Conservation (phyloP, 441 rosid genomes). For the Rhodomyrtus psidioides region DNA sequence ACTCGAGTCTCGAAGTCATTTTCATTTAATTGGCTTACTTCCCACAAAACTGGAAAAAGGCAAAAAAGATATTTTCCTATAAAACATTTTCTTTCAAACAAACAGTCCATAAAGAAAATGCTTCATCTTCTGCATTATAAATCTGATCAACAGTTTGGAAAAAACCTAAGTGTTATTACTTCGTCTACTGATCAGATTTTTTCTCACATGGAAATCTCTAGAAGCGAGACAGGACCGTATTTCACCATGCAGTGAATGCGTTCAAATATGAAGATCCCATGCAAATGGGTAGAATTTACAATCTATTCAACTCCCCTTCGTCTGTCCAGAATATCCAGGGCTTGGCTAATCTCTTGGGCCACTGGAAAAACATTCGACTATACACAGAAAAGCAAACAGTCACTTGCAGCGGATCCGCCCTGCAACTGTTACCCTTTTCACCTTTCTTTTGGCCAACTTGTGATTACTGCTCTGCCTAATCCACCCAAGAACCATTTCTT, state of each 20-base stretch:
- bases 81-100: not conserved
- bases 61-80: not conserved
- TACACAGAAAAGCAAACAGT: not conserved
- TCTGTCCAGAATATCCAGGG: not conserved
- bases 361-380: not conserved
- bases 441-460: not conserved
- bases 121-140: not conserved
- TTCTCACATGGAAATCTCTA: not conserved
- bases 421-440: not conserved
- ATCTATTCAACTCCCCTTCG: not conserved
- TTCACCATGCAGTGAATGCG: not conserved
- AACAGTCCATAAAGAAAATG: not conserved
- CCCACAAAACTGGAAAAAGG: not conserved
- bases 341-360: not conserved
- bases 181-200: too few species aligned
- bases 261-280: not conserved
- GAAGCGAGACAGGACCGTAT: not conserved
- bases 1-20: not conserved
- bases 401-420: not conserved
- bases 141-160: not conserved
- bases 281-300: not conserved
- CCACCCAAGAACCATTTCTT: conserved; percentile 9
- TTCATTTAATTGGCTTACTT: not conserved
- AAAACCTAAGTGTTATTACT: not conserved
- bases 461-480: not conserved